Evolutionary conservation across 108 stramenopile species (phyloP).

Genomic region (Fragilaria crotonensis): DNA sequence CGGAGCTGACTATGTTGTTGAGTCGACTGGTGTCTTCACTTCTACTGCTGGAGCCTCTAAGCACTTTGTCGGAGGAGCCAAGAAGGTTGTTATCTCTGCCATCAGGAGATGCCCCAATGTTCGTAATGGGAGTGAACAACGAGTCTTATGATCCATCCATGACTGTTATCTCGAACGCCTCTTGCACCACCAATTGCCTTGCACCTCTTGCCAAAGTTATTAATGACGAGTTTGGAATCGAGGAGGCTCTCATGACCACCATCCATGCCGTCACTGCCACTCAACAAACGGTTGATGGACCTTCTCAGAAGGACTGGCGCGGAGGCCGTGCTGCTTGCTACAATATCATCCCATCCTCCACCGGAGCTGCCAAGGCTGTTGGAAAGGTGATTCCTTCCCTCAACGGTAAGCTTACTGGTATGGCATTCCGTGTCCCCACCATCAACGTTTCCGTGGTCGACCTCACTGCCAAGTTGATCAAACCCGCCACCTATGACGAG

Average conservation of each 20-base stretch:
- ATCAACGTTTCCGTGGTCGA: constrained; percentile 98
- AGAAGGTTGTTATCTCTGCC: constrained; percentile 99
- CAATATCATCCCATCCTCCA: constrained; percentile 98
- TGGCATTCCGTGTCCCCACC: constrained; percentile 99
- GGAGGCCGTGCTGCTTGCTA: constrained; percentile 96
- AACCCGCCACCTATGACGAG: constrained; percentile 91
- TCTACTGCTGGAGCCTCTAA: constrained; percentile 67
- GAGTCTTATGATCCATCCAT: constrained; percentile 82
- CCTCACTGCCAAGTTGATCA: constrained; percentile 88
- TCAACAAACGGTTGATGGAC: constrained; percentile 96
- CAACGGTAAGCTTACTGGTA: constrained; percentile 99
- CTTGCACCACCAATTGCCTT: constrained; percentile 98
- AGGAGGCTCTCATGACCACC: constrained; percentile 98
- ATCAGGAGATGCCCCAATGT: constrained; percentile 96
- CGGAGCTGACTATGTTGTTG: constrained; percentile 94
- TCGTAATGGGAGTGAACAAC: constrained; percentile 97
- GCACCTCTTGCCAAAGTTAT: constrained; percentile 97
- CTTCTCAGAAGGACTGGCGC: constrained; percentile 98
- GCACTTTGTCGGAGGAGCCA: constrained; percentile 92
- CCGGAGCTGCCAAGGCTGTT: constrained; percentile 95
- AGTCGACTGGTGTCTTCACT: constrained; percentile 96
- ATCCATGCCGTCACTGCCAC: constrained; percentile 99
- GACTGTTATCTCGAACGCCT: constrained; percentile 98
- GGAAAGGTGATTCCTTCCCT: constrained; percentile 95
- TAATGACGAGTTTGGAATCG: constrained; percentile 95